Evolutionary conservation across 768 basidiomycete species (phyloP).

Genomic region (Boletus pseudo-olivaceus): DNA sequence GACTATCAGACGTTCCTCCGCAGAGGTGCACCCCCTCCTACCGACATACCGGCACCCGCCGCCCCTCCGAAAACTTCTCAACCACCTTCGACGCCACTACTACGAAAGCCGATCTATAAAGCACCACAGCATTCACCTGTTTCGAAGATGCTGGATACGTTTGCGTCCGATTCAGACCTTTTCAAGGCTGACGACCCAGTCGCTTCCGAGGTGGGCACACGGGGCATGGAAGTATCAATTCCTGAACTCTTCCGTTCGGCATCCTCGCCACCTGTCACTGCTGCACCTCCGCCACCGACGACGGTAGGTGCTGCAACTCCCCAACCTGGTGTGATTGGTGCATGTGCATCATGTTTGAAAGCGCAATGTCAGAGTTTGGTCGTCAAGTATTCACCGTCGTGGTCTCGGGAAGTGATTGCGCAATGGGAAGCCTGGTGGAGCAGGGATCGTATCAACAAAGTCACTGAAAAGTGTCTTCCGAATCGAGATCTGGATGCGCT

Average conservation of each 20-base stretch:
- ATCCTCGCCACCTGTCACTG: conserved; percentile 16
- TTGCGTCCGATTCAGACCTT: conserved; percentile 59
- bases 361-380: conserved; percentile 2
- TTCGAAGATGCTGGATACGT: conserved; percentile 47
- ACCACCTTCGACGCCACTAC: conserved; percentile 36
- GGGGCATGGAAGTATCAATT: conserved; percentile 32
- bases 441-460: conserved; percentile 48
- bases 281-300: conserved; percentile 9
- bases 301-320: neutral
- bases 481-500: conserved; percentile 60
- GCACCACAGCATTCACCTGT: conserved; percentile 46
- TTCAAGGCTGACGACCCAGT: conserved; percentile 49
- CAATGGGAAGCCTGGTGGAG: conserved; percentile 52
- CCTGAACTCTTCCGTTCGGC: conserved; percentile 51
- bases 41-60: conserved; percentile 18
- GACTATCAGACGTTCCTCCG: conserved; percentile 68
- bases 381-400: conserved; percentile 30
- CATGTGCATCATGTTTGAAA: conserved; percentile 1
- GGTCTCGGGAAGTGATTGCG: conserved; percentile 23
- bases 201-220: conserved; percentile 30
- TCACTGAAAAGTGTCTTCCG: conserved; percentile 54
- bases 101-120: conserved; percentile 40
- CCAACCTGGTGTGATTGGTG: neutral
- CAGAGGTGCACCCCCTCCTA: conserved; percentile 42
- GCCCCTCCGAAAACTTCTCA: conserved; percentile 27